phyloP scores from a whole-genome alignment of 2,329 filamentous ascomycete species.

The Pyrenophora tritici-repentis region DNA sequence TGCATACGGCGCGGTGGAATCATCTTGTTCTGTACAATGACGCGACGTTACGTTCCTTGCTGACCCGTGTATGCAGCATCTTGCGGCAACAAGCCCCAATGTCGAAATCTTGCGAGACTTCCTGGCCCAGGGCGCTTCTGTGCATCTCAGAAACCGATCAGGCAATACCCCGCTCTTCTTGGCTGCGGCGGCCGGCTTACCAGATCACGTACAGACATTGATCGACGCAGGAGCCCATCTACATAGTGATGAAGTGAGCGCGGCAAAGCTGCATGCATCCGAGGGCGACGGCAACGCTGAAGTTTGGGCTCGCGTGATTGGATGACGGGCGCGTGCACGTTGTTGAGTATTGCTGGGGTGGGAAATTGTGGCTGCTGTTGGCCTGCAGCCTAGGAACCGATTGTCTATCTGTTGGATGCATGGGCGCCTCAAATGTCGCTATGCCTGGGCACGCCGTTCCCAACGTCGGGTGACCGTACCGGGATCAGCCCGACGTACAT shows the following conservation, averaged over 20 bases:
- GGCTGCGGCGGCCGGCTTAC: constrained; percentile 61
- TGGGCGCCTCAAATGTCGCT: constrained; percentile 31
- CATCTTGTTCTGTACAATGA: constrained; percentile 31
- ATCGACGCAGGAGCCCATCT: constrained; percentile 63
- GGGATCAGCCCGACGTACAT: constrained; percentile 25
- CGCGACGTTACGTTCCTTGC: constrained; percentile 39
- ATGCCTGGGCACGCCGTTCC: constrained; percentile 26
- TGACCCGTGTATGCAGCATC: constrained; percentile 53
- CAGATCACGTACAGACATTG: constrained; percentile 60
- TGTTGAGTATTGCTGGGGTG: constrained; percentile 25
- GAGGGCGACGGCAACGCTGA: constrained; percentile 40
- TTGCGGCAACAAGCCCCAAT: constrained; percentile 62
- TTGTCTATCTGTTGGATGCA: constrained; percentile 24
- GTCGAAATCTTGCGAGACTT: constrained; percentile 61
- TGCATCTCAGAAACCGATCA: constrained; percentile 63
- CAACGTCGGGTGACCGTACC: constrained; percentile 36
- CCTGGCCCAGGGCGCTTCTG: constrained; percentile 61
- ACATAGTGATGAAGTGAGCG: constrained; percentile 60
- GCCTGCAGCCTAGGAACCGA: constrained; percentile 24
- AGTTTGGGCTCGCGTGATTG: constrained; percentile 43
- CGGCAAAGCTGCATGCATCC: constrained; percentile 54
- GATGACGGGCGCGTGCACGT: constrained; percentile 27
- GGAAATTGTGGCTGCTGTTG: constrained; percentile 34
- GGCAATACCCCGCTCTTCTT: constrained; percentile 65
- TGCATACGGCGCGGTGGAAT: constrained; percentile 26